These are phyloP conservation scores for Dactylellina leptospora DNA, from an alignment of 2,329 filamentous ascomycete species.

Conservation along the genomic window DNA sequence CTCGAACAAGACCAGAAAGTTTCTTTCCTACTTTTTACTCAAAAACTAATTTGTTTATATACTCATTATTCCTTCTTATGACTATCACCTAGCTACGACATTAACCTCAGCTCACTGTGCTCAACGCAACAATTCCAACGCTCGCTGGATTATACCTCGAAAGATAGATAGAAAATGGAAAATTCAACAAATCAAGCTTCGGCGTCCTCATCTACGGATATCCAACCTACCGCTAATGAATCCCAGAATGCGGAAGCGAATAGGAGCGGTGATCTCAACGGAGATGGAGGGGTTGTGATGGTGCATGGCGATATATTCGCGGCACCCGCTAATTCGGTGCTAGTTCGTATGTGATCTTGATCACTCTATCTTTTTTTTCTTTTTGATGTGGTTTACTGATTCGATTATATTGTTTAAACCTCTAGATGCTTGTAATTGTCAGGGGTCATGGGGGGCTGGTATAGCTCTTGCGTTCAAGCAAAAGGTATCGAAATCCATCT, in stretches of 20 bases:
- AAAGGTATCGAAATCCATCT: slow-evolving; percentile 11
- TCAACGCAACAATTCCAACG: too few species aligned
- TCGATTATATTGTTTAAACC: not conserved
- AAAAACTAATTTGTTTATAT: too few species aligned
- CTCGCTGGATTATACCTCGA: too few species aligned
- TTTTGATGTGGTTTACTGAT: not conserved
- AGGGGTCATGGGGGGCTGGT: slow-evolving; percentile 49
- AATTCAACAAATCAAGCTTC: not conserved
- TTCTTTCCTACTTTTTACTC: not conserved
- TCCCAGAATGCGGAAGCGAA: not conserved
- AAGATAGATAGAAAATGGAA: not conserved
- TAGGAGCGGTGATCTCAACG: not conserved
- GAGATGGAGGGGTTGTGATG: slow-evolving; percentile 16
- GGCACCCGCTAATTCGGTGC: slow-evolving; percentile 30
- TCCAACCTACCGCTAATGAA: not conserved
- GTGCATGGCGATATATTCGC: slow-evolving; percentile 39
- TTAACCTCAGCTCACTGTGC: too few species aligned
- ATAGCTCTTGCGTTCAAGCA: slow-evolving; percentile 41
- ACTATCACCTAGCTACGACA: too few species aligned
- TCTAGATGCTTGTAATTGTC: slow-evolving; percentile 50
- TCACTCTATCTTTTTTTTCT: not conserved
- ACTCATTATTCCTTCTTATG: too few species aligned
- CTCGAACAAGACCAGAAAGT: slow-evolving; percentile 6
- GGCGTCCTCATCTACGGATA: not conserved
- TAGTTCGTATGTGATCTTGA: slow-evolving; percentile 28